phyloP scores from a whole-genome alignment of 306 rosid genomes.

The Rosa lucieae region DNA sequence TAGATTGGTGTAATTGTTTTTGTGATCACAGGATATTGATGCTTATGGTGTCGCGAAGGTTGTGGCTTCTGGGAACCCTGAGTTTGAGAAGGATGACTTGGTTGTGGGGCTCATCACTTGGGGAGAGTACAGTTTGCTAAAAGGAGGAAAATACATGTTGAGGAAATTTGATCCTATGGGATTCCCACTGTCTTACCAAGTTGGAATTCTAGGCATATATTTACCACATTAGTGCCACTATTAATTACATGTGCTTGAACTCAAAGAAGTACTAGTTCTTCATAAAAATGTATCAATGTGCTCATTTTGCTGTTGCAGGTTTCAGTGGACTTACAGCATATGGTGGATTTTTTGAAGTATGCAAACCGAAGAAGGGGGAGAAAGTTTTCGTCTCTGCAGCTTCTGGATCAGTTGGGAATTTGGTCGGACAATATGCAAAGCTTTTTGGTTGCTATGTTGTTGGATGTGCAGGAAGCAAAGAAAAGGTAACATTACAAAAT shows the following conservation, averaged over 20 bases:
- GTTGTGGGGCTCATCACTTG: conserved; percentile 61
- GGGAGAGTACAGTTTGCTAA: conserved; percentile 65
- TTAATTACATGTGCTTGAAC: not conserved
- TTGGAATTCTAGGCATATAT: conserved; percentile 64
- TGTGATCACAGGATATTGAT: conserved; percentile 44
- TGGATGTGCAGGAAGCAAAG: conserved; percentile 61
- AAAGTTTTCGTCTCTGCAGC: conserved; percentile 81
- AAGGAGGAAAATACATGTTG: conserved; percentile 38
- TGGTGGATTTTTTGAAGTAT: conserved; percentile 58
- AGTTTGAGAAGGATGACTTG: conserved; percentile 64
- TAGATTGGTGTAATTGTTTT: not conserved
- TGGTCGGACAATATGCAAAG: conserved; percentile 76
- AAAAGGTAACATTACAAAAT: conserved; percentile 47
- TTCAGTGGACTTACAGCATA: conserved; percentile 71
- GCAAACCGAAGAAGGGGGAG: conserved; percentile 59
- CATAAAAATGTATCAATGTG: not conserved
- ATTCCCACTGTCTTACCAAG: conserved; percentile 57
- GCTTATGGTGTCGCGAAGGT: conserved; percentile 54
- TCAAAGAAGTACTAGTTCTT: not conserved
- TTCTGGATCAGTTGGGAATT: conserved; percentile 60
- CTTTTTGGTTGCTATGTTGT: conserved; percentile 78
- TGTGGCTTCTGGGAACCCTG: conserved; percentile 52
- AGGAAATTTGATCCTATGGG: conserved; percentile 56
- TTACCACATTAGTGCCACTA: conserved; percentile 1
- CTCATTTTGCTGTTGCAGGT: conserved; percentile 25